Base-by-base conservation (phyloP, 1,284 basidiomycete species). In the Earliella scabrosa region DNA sequence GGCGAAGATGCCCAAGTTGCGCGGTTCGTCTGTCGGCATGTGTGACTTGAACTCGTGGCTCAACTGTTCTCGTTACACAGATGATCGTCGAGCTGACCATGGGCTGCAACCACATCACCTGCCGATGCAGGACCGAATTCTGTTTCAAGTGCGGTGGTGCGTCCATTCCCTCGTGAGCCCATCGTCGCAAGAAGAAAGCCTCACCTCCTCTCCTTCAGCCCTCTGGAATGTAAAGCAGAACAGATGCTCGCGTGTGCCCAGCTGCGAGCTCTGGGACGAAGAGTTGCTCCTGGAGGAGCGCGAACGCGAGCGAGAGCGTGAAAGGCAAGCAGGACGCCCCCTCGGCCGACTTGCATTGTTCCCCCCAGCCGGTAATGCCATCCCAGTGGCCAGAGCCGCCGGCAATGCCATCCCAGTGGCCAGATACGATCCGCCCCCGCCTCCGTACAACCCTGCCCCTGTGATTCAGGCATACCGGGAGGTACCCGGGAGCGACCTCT, bases 211-310 rank as follows among this genome's bases (percentile, higher is more conserved):
- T 1, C 16, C 7, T 31, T 3, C 50, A 73, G 73, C 72, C 23
- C 51, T 67, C 10, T 72, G 73, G 69, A 66, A 69, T 43, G 63
- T 54, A 8, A 46, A 35, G 10, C 47, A 45, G 9, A 61, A 63
- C 4, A 54, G 54, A 11, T 77, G 75, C 56, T 70, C 69, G 16
- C 66, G 74, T n/a, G 41, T 63, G 16, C 74, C 75, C 1, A 64
- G 73, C 2, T 77, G 76, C 55, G 68, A 68, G 1, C 63, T 76
- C 3, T 77, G 75, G 75, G 75, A 77, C 50, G 75, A 77, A 45
- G 67, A 73, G 13, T 73, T 73, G 68, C 60, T 77, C 0, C 64
- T 77, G 18, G 75, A 74, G 50, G 68, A 68, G 50, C 68, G 67
- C 7, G 75, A 75, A 57, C 64, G 74, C 10, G 50, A 59, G 34